Percentiles rank a stretch among this genome's conserved stretches.
Conservation (phyloP, 257 asterid genomes). For the Nicotiana benthamiana region DNA sequence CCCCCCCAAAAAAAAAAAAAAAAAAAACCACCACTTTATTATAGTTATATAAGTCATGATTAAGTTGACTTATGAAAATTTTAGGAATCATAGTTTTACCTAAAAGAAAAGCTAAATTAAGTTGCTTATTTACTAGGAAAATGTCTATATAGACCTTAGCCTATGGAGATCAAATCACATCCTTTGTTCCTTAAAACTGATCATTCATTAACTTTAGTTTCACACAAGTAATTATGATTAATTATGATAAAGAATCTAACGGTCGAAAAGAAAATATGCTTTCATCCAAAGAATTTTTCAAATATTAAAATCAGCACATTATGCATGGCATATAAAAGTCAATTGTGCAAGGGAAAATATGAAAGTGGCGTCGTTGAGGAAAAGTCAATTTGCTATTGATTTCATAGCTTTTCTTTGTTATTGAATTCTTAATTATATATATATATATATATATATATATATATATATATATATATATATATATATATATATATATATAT, state of each 20-base stretch:
- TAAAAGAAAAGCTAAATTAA: neutral
- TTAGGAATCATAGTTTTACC: neutral
- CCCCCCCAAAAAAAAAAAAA: no score
- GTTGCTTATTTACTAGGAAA: neutral
- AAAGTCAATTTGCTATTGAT: no score
- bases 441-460: no score
- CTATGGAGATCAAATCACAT: neutral
- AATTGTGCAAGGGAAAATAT: neutral
- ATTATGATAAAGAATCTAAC: conserved; percentile 19
- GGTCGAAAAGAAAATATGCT: conserved; percentile 12
- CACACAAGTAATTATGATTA: conserved; percentile 10
- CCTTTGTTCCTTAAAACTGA: neutral
- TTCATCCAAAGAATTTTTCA: neutral
- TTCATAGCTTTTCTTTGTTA: no score
- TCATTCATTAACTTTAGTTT: conserved; percentile 2
- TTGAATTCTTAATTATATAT: no score
- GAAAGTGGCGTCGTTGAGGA: neutral
- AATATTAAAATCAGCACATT: neutral
- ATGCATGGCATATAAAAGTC: neutral
- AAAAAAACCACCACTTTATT: no score
- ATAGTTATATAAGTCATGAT: neutral
- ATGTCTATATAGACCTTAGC: neutral
- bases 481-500: no score
- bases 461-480: no score
- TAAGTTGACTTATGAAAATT: neutral